Conservation (phyloP, 768 basidiomycete genomes). For the Porphyrellus cyaneotinctus region DNA sequence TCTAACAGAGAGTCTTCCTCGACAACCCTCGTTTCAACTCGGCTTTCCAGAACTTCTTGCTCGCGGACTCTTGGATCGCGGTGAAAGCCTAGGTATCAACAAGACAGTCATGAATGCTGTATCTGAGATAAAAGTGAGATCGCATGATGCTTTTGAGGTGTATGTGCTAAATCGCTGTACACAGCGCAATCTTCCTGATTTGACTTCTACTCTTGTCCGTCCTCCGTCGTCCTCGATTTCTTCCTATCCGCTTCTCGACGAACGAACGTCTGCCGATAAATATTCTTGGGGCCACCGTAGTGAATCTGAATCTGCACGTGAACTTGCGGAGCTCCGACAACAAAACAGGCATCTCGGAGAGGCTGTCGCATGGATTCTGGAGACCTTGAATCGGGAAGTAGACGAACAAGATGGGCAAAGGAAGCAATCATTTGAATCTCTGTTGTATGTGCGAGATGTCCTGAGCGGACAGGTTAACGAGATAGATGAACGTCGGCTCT, state of each 20-base stretch:
- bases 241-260: slow-evolving; percentile 62
- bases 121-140: slow-evolving; percentile 64
- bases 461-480: slow-evolving; percentile 49
- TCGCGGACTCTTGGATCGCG: slow-evolving; percentile 66
- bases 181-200: slow-evolving; percentile 82
- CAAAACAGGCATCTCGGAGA: slow-evolving; percentile 64
- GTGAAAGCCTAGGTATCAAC: slow-evolving; percentile 81
- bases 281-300: slow-evolving; percentile 67
- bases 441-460: slow-evolving; percentile 75
- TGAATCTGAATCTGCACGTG: slow-evolving; percentile 67
- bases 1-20: slow-evolving; percentile 35
- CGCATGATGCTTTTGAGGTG: neutral
- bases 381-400: slow-evolving; percentile 57
- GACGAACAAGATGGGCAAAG: slow-evolving; percentile 35
- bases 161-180: slow-evolving; percentile 7
- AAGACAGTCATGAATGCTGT: slow-evolving; percentile 79
- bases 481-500: slow-evolving; percentile 64
- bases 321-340: slow-evolving; percentile 49
- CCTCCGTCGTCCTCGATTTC: slow-evolving; percentile 38
- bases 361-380: slow-evolving; percentile 71
- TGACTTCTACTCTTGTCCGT: slow-evolving; percentile 64
- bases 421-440: slow-evolving; percentile 66
- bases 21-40: slow-evolving; percentile 42
- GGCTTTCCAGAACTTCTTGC: slow-evolving; percentile 70
- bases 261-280: slow-evolving; percentile 51